These are phyloP conservation scores for Trametes elegans DNA, from an alignment of 768 basidiomycete genomes.

Conservation along the genomic window DNA sequence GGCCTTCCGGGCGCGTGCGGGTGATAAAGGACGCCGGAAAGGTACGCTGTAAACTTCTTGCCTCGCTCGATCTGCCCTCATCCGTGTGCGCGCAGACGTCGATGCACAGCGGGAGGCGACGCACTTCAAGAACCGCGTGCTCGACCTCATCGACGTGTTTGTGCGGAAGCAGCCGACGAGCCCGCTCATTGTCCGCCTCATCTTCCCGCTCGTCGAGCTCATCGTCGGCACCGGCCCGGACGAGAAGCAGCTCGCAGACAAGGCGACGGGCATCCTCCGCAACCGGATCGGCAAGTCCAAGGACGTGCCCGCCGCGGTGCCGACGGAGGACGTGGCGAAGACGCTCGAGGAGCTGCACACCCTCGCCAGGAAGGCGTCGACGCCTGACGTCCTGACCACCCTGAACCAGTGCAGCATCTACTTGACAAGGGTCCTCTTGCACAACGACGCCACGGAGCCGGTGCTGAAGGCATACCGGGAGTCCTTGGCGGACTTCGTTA, in stretches of 20 bases:
- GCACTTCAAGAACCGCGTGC: conserved; percentile 93
- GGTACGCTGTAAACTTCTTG: conserved; percentile 37
- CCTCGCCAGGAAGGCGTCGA: conserved; percentile 65
- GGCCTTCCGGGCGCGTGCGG: conserved; percentile 71
- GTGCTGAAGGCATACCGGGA: conserved; percentile 56
- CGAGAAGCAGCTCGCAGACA: conserved; percentile 87
- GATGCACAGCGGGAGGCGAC: conserved; percentile 85
- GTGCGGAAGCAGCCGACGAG: conserved; percentile 77
- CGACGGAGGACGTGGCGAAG: conserved; percentile 42
- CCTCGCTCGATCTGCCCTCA: background rate
- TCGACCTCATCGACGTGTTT: conserved; percentile 91
- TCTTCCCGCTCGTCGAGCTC: conserved; percentile 78
- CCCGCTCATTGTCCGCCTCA: conserved; percentile 59
- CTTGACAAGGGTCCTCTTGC: conserved; percentile 51
- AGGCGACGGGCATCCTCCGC: conserved; percentile 77
- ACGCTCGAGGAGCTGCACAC: conserved; percentile 65
- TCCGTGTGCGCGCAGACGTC: conserved; percentile 40
- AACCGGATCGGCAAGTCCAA: conserved; percentile 73
- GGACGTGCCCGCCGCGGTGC: conserved; percentile 50
- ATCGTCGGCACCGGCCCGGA: conserved; percentile 63
- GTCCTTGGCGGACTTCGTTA: conserved; percentile 74
- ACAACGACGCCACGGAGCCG: conserved; percentile 36
- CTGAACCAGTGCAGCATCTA: conserved; percentile 73
- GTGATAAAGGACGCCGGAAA: conserved; percentile 61
- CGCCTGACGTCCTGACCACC: conserved; percentile 58